Base-by-base conservation (phyloP, 1,284 basidiomycete genomes). In the Psilocybe mexicana region DNA sequence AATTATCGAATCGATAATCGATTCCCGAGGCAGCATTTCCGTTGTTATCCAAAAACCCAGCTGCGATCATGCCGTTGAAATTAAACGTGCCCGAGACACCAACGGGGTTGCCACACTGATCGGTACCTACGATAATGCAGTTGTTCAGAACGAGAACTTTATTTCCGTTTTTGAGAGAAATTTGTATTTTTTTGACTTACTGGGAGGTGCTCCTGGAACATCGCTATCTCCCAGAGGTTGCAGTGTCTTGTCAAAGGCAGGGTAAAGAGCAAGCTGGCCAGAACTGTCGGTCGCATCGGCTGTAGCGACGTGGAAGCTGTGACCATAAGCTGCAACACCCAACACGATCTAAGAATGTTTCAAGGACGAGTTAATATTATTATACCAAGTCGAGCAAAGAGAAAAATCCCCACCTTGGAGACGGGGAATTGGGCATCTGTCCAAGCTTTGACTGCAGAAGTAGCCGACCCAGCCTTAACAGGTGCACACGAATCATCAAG, bases 261-360 rank as follows among this genome's bases (percentile, higher is more conserved):
- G 79, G 68, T 81, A 85, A 0, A 77, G 47, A 10, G 72, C 72
- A n/a, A 87, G 68, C 26, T 67, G 61, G 7, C 64, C 60, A 45
- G 61, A 59, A 25, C 70, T 66, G 44, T 67, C 57, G 46, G 73
- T 2, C 43, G 72, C 67, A 61, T 64, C 43, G 58, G 64, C 62
- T 12, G 59, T 66, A 23, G 55, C 65, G 52, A 86, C 84, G 48
- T 64, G 67, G 79, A 79, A 90, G 43, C 82, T 81, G 70, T 88
- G 87, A 0, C 85, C 90, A 69, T 93, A 95, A 10, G 87, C 78
- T 0, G 93, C 81, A 4, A 96, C 84, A 50, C 91, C 94, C 54
- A 96, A 84, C 12, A 90, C 84, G 63, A 96, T 86, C 79, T 97
- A 78, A 10, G 6, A 11, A 40, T 45, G 6, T 6, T 28, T 28